These are phyloP conservation scores for Sarocladium kiliense DNA, from an alignment of 2,329 filamentous ascomycete species.

Conservation along the genomic window DNA sequence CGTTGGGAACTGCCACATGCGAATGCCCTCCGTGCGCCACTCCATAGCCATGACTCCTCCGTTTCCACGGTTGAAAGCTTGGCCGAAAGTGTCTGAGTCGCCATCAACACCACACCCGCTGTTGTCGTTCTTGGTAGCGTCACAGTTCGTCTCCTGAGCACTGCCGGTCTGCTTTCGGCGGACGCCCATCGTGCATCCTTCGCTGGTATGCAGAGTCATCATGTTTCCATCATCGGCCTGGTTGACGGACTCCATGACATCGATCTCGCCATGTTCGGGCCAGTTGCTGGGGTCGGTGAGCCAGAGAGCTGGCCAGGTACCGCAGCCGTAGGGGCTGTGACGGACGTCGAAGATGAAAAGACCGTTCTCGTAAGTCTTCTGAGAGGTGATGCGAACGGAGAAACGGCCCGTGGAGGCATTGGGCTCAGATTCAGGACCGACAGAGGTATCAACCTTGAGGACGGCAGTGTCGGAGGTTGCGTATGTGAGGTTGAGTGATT, in stretches of 20 bases:
- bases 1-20: constrained; percentile 56
- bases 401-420: constrained; percentile 55
- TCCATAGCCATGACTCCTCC: constrained; percentile 59
- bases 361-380: constrained; percentile 52
- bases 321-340: constrained; percentile 59
- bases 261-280: constrained; percentile 61
- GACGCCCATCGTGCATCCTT: constrained; percentile 46
- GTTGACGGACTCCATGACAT: constrained; percentile 57
- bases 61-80: constrained; percentile 44
- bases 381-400: constrained; percentile 59
- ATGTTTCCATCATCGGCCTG: constrained; percentile 48
- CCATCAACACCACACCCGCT: constrained; percentile 52
- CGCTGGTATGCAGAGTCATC: constrained; percentile 54
- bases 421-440: constrained; percentile 39
- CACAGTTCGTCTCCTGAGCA: constrained; percentile 39
- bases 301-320: constrained; percentile 63
- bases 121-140: constrained; percentile 45
- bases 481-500: constrained; percentile 56
- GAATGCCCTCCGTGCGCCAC: constrained; percentile 54
- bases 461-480: constrained; percentile 48
- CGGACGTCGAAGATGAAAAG: constrained; percentile 65
- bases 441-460: constrained; percentile 55
- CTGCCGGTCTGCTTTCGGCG: constrained; percentile 48
- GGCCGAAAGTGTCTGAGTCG: constrained; percentile 40
- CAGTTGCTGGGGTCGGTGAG: constrained; percentile 55